Conservation (phyloP, 495 filamentous ascomycete species). For the Penicillium manginii region DNA sequence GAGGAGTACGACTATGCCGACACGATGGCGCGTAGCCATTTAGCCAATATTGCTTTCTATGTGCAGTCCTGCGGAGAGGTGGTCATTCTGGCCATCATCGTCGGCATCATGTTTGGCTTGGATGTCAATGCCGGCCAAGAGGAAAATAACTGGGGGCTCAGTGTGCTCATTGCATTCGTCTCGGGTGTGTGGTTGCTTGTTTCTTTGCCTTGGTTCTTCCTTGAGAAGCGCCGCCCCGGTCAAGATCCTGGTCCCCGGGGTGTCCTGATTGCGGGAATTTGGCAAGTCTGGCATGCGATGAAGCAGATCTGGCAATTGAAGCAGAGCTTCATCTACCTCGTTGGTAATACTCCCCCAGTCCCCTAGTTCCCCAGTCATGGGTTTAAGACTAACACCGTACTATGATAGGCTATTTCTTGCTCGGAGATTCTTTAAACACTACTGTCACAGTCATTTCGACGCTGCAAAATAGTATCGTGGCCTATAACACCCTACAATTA, state of each 20-base stretch:
- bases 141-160: constrained; percentile 68
- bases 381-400: background rate
- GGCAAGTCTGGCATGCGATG: constrained; percentile 60
- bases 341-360: constrained; percentile 40
- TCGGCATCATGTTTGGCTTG: constrained; percentile 65
- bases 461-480: constrained; percentile 63
- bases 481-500: constrained; percentile 62
- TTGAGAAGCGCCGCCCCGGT: constrained; percentile 65
- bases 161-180: constrained; percentile 65
- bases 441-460: constrained; percentile 69
- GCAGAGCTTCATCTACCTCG: constrained; percentile 65
- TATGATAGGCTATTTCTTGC: constrained; percentile 59
- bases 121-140: constrained; percentile 58
- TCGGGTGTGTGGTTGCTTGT: constrained; percentile 65
- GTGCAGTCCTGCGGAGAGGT: constrained; percentile 63
- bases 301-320: constrained; percentile 64
- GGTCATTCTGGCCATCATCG: constrained; percentile 62
- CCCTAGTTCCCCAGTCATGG: too few relatives aligned
- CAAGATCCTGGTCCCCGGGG: constrained; percentile 51
- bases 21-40: constrained; percentile 61
- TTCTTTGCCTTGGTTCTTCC: constrained; percentile 64
- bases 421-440: constrained; percentile 67
- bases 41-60: constrained; percentile 66
- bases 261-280: constrained; percentile 58
- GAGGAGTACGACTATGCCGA: constrained; percentile 65